Base-by-base conservation (phyloP, 2,329 filamentous ascomycete genomes). In the Cytospora schulzeri region DNA sequence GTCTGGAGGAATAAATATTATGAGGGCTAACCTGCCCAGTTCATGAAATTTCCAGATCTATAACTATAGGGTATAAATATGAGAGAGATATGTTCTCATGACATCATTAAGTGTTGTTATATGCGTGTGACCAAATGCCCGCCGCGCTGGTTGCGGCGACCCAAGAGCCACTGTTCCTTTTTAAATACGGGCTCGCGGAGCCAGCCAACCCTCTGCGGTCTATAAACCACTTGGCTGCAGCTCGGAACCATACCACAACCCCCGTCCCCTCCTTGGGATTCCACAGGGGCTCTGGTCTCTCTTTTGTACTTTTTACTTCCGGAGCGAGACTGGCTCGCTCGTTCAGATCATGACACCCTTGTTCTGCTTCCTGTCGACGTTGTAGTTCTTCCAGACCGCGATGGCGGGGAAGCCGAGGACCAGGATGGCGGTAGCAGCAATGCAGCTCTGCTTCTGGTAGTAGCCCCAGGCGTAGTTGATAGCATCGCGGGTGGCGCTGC, bases 301-400 rank as follows among this genome's bases (percentile, higher is more conserved):
- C 15, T 19, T 3, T 11, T 7, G 11, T 17, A n/a, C n/a, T 3
- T 24, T 28, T 4, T 29, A 12, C 9, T 17, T 6, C 15, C 17
- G 9, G 1, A 22, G 3, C 7, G 3, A 26, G 1, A 6, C 14
- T 33, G 35, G 22, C 15, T 19, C 24, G 2, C 51, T 62, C 24
- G 2, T 41, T 62, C 38, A 67, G 45, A 67, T 65, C 54, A 67
- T 26, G 12, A 65, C 54, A 33, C 67, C 67, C 65, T 68, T 68
- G 60, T 68, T 68, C 63, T 68, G 67, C 63, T 66, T 67, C 69
- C 73, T 73, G 66, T 77, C 73, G 24, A 77, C 73, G 28, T 72
- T 71, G 66, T 75, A 75, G 68, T 78, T 76, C 70, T 75, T 77
- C 76, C 76, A 78, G 22, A 76, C 69, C 3, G 71, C 70, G 62